These are phyloP conservation scores for Penicillium simplicissimum DNA, from an alignment of 495 filamentous ascomycete species.

Conservation along the genomic window DNA sequence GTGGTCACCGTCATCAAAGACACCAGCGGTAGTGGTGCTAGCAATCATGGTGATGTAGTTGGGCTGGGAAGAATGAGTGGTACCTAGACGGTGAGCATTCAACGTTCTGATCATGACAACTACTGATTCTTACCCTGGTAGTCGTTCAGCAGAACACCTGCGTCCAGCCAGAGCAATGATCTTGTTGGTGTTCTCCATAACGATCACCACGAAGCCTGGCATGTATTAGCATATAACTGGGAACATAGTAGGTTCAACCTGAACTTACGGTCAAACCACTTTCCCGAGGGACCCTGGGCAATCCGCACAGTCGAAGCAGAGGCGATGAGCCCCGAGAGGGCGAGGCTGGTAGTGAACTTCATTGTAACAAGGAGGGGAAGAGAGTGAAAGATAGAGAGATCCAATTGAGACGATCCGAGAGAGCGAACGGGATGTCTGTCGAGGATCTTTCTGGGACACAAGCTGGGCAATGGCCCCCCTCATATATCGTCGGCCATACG, in stretches of 20 bases:
- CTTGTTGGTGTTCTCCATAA: constrained; percentile 21
- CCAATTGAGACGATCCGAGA: not conserved
- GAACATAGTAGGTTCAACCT: not conserved
- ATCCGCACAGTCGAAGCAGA: constrained; percentile 2
- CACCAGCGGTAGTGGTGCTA: constrained; percentile 14
- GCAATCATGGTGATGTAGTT: constrained; percentile 20
- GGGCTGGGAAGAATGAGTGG: constrained; percentile 17
- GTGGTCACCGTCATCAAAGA: constrained; percentile 17
- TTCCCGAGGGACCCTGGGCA: not conserved
- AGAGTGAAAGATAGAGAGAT: not conserved
- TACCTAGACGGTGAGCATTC: not conserved
- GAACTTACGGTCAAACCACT: constrained; percentile 14
- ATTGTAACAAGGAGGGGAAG: not conserved
- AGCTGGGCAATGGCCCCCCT: not conserved
- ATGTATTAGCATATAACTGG: not conserved
- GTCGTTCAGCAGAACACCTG: constrained; percentile 6
- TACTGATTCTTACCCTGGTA: constrained; percentile 7
- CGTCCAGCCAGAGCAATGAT: constrained; percentile 7
- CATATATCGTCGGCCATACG: not conserved
- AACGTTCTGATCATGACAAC: not conserved
- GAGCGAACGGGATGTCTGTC: not conserved
- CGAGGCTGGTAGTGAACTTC: constrained; percentile 1
- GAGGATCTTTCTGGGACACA: not conserved
- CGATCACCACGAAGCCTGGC: constrained; percentile 16
- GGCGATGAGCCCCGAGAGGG: constrained; percentile 4